phyloP scores from a whole-genome alignment of 2,329 filamentous ascomycete species.

The Exophiala calicioides region DNA sequence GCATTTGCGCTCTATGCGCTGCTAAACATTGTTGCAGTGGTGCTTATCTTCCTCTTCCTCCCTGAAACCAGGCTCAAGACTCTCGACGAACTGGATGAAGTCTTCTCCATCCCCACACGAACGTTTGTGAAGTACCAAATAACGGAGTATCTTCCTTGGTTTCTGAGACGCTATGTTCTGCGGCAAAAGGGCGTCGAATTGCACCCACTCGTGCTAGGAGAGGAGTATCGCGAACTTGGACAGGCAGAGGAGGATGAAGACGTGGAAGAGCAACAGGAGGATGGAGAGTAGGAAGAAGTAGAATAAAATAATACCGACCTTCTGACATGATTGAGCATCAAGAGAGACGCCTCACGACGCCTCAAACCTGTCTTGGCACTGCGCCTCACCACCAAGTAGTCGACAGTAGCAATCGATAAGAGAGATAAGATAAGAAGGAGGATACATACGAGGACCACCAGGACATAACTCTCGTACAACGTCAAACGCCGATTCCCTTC shows the following conservation, averaged over 20 bases:
- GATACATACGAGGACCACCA: too few relatives aligned
- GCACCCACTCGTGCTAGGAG: constrained; percentile 42
- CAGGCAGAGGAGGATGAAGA: constrained; percentile 19
- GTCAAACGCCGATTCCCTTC: too few relatives aligned
- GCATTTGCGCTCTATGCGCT: constrained; percentile 44
- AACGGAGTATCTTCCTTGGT: constrained; percentile 58
- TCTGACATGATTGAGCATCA: too few relatives aligned
- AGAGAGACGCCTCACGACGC: too few relatives aligned
- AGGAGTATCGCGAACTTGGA: constrained; percentile 20
- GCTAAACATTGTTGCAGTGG: constrained; percentile 59
- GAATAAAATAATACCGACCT: too few relatives aligned
- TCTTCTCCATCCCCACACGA: constrained; percentile 48
- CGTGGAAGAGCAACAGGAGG: not conserved
- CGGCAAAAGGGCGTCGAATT: constrained; percentile 48
- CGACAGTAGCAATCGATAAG: too few relatives aligned
- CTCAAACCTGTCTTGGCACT: too few relatives aligned
- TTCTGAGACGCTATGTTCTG: constrained; percentile 58
- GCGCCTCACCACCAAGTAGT: too few relatives aligned
- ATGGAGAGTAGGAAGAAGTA: too few relatives aligned
- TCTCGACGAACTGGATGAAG: constrained; percentile 54
- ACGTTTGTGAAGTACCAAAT: constrained; percentile 57
- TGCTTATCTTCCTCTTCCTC: constrained; percentile 60
- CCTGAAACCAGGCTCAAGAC: constrained; percentile 55
- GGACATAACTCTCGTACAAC: too few relatives aligned
- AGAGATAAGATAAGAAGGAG: too few relatives aligned